Base-by-base conservation (phyloP, 306 rosid genomes). In the Quercus engelmannii region DNA sequence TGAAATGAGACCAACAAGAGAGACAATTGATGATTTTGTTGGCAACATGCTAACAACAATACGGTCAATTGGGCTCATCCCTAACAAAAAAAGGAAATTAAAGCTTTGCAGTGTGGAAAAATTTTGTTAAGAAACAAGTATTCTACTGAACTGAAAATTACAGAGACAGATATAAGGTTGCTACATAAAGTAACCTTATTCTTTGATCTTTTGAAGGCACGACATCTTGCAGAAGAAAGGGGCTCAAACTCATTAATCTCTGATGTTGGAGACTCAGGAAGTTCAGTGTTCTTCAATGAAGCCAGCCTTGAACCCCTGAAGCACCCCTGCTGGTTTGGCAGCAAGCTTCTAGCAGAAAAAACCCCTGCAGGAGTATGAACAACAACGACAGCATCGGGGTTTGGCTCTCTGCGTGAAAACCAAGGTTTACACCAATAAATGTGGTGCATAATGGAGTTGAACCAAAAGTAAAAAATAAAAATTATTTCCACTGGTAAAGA, bases 251-350 rank as follows among this genome's bases (percentile, higher is more conserved):
- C 85, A 63, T 79, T 82, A 81, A 82, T 87, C 81, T 89, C 96
- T 55, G 86, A 67, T 81, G 85, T 74, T 77, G 91, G 86, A 71
- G 85, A 84, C 71, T 87, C 90, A 65, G 83, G 90, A 76, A 87
- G 82, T 81, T 89, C 92, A 75, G 80, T 70, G 69, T 77, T 90
- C 82, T 88, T 91, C 68, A 90, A 80, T 77, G 96, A 87, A 79
- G 85, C 89, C 76, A 89, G 78, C 89, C 96, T 92, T 15, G 99
- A 88, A 76, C 96, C 97, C 91, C 94, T 87, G 83, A 88, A 88
- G 74, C 84, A 89, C 70, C 93, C 96, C 80, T 88, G 88, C 76
- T 86, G 92, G 81, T 89, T 93, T 80, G 88, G 86, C 79, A 90
- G 85, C 35, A 87, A 81, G 74, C 85, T 86, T 86, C 93, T 77